Conservation (phyloP, 2,329 filamentous ascomycete species). For the Penicillium hordei region DNA sequence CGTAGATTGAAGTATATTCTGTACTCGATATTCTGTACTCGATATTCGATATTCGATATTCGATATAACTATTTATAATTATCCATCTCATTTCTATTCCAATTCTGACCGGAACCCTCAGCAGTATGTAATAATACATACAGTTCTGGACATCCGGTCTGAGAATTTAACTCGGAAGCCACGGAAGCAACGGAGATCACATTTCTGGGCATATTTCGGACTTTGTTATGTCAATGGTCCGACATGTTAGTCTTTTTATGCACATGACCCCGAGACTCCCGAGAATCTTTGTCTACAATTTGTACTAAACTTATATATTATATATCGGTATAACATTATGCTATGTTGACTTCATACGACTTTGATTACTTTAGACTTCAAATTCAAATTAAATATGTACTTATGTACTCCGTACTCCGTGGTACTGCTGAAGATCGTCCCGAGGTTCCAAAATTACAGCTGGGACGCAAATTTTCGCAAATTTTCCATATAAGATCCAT, state of each 20-base stretch:
- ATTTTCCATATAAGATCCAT: constrained; percentile 22
- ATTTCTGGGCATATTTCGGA: constrained; percentile 12
- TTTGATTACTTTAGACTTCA: background rate
- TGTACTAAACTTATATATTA: background rate
- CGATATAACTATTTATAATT: background rate
- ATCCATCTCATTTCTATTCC: background rate
- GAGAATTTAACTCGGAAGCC: constrained; percentile 21
- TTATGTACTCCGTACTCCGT: too few relatives aligned
- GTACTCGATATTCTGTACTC: background rate
- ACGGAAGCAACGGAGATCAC: constrained; percentile 30
- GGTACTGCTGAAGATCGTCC: too few relatives aligned
- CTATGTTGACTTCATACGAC: background rate
- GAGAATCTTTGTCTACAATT: background rate
- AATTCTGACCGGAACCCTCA: background rate
- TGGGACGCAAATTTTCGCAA: constrained; percentile 5
- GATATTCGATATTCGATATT: background rate
- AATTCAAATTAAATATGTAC: too few relatives aligned
- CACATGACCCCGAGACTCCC: constrained; percentile 1
- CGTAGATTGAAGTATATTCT: too few relatives aligned
- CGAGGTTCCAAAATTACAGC: background rate
- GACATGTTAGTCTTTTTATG: background rate
- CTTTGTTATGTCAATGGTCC: constrained; percentile 4
- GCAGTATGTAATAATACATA: background rate
- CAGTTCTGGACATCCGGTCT: constrained; percentile 6
- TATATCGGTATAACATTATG: background rate